Evolutionary conservation across 768 basidiomycete genomes (phyloP), one percentile per base, ranked within the genome.

Genomic region (Kockovaella imperatae): DNA sequence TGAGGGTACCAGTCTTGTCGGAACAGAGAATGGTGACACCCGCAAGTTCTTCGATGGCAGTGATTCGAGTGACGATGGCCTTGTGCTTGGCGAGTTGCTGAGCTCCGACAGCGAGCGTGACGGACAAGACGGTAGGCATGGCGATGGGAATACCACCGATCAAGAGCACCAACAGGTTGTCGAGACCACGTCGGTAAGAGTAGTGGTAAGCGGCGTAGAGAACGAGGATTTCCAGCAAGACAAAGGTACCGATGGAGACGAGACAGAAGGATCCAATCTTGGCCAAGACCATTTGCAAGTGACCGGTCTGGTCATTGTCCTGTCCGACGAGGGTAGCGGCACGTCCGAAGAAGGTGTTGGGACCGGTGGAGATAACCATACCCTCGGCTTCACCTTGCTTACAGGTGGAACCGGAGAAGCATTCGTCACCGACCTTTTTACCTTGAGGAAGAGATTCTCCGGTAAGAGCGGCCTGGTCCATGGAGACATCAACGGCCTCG

Each of bases 111-210:
- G 93, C 93, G 68, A 96, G 87, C 18, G 93, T 96, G 75, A 96
- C 93, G 48, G 90, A 95, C 52, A 97, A 75, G 57, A 96, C 91
- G 52, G 93, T 97, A 59, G 93, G 93, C 93, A 97, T 97, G 71
- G 93, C 93, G 74, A 96, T 97, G 66, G 93, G 93, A 69, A 97
- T 97, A 77, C 93, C 93, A 78, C 93, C 93, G 74, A 97, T 97
- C 80, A 97, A 79, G 72, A 97, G 86, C 57, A 96, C 93, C 28
- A 97, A 81, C 75, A 96, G 90, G 78, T 90, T 86, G 79, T 97
- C 82, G 61, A 96, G 83, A 76, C 91, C 93, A 52, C 83, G 83
- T 64, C 93, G 87, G 77, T 97, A 97, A 42, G 65, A 73, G 78
- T 86, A 96, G 49, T 75, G 78, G 85, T 89, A 96, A 34, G 82